phyloP scores from a whole-genome alignment of 2,329 filamentous ascomycete genomes.

The Colletotrichum lindemuthianum region DNA sequence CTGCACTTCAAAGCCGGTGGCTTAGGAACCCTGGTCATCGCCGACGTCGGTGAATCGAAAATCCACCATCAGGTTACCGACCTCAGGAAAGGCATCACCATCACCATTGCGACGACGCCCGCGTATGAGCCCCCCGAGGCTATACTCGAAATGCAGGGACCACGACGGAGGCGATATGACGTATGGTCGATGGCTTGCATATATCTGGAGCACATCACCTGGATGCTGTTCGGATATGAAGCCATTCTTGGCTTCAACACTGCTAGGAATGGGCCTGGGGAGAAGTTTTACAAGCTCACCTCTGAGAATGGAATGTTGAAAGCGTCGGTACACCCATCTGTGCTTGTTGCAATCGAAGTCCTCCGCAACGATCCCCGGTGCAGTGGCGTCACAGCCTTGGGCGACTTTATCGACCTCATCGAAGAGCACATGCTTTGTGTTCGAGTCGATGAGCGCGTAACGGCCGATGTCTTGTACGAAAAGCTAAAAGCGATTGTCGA shows the following conservation, averaged over 20 bases:
- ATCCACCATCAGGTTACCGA: not conserved
- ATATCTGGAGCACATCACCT: conserved; percentile 42
- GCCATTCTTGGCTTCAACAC: not conserved
- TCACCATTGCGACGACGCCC: not conserved
- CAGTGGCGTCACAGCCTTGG: not conserved
- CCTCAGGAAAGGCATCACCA: not conserved
- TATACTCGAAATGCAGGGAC: not conserved
- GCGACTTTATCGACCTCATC: not conserved
- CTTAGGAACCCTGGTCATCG: not conserved
- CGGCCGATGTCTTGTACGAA: not conserved
- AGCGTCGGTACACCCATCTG: not conserved
- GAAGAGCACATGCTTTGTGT: not conserved
- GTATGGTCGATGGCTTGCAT: conserved; percentile 46
- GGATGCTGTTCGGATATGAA: conserved; percentile 40
- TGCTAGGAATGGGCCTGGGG: not conserved
- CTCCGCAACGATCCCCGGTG: not conserved
- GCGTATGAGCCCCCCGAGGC: conserved; percentile 13
- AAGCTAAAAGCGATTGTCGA: not conserved
- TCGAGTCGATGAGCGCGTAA: not conserved
- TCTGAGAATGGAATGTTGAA: not conserved
- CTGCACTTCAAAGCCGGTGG: conserved; percentile 1
- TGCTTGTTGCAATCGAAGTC: not conserved
- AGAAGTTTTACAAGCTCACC: too few species aligned
- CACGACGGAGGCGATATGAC: conserved; percentile 41
- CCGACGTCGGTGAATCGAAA: conserved; percentile 7